These are phyloP conservation scores for Cylindrotheca fusiformis DNA, from an alignment of 108 stramenopile genomes.

Conservation along the genomic window DNA sequence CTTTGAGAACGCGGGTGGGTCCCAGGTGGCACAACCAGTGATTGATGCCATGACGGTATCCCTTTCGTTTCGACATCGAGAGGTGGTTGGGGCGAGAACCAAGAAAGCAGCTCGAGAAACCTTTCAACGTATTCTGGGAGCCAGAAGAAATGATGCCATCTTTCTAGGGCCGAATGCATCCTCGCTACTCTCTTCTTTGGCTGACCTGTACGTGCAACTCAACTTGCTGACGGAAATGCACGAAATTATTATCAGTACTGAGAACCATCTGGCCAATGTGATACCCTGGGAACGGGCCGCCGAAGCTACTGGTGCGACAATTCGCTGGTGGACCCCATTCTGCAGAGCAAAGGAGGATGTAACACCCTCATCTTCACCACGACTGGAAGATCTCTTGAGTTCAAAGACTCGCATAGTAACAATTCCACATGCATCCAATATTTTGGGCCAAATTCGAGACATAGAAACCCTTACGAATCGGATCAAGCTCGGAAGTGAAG, in stretches of 20 bases:
- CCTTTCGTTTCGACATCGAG: slow-evolving; percentile 57
- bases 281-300: slow-evolving; percentile 70
- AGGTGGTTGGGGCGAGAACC: slow-evolving; percentile 40
- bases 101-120: slow-evolving; percentile 48
- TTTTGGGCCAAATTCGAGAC: slow-evolving; percentile 70
- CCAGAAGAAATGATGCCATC: slow-evolving; percentile 11
- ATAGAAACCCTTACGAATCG: slow-evolving; percentile 30
- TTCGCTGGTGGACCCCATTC: slow-evolving; percentile 62
- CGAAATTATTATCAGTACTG: slow-evolving; percentile 72
- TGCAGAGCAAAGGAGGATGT: background rate
- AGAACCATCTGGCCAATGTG: slow-evolving; percentile 83
- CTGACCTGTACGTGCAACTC: slow-evolving; percentile 26
- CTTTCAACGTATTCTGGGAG: slow-evolving; percentile 44
- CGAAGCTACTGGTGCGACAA: slow-evolving; percentile 32
- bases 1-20: slow-evolving; percentile 85
- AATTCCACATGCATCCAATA: slow-evolving; percentile 77
- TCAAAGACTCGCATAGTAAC: slow-evolving; percentile 59
- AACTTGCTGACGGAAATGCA: slow-evolving; percentile 43
- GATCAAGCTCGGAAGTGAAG: slow-evolving; percentile 31
- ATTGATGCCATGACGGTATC: slow-evolving; percentile 40
- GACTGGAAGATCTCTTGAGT: slow-evolving; percentile 46
- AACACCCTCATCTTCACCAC: slow-evolving; percentile 6
- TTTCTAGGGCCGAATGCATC: slow-evolving; percentile 73
- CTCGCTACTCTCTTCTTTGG: slow-evolving; percentile 52
- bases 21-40: slow-evolving; percentile 72